Base-by-base conservation (phyloP, 2,329 filamentous ascomycete species). In the Verticillium nubilum region DNA sequence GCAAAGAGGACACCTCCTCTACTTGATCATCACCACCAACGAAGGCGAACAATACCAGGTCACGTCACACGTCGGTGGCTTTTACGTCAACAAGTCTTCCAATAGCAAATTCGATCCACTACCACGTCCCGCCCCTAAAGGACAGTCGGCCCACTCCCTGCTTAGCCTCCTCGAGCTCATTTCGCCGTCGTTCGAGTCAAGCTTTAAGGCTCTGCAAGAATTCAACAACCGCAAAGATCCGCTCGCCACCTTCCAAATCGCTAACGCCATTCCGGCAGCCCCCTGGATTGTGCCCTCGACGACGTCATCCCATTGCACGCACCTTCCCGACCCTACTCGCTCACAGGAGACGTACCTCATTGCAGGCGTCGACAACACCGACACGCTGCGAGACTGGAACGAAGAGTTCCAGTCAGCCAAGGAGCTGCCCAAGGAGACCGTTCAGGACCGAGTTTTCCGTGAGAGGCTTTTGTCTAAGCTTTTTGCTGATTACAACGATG, bases 401-500 rank as follows among this genome's bases (percentile, higher is more conserved):
- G 95, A 99, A 74, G 95, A 99, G 72, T 96, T 99, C 71, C 95
- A 99, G 74, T 97, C 94, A 2, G 97, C 95, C 12, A 88, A 92
- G 68, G 95, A 99, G 74, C 83, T 99, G 64, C 93, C 94, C 33
- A 94, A 92, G 70, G 94, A 97, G 64, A 92, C 88, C 7, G 90
- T 99, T 12, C 94, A 97, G 74, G 95, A 99, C 71, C 87, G 94
- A 58, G 93, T 99, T 19, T 98, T 98, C 83, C 86, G 95, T 29
- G 95, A 99, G 75, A 87, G 95, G 31, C 81, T 99, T 59, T 90
- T 95, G 7, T 95, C 92, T 17, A 99, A 99, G 78, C 85, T 99
- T 1, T 98, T 97, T 71, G 95, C 95, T 12, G 95, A 99, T 74
- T 99, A 97, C 76, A 96, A 94, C 64, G 95, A 99, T 71, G 94